A percentile compares a stretch with the other conserved stretches of the same genome.
Evolutionary conservation across 352 stramenopile genomes (phyloP).

Genomic region (Phytophthora macrochlamydospora): DNA sequence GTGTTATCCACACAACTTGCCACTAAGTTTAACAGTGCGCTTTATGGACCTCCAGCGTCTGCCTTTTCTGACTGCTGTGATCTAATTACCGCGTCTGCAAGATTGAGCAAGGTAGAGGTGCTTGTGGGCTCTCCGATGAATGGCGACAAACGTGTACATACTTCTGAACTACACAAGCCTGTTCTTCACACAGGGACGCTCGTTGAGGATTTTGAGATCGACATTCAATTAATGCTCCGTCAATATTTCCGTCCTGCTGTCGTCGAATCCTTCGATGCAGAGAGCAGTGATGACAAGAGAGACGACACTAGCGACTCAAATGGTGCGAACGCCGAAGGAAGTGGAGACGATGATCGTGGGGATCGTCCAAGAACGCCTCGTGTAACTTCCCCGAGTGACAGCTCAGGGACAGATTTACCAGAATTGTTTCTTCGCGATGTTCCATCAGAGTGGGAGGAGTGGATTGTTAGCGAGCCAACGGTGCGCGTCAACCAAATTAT

Average conservation of each 20-base stretch:
- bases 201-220: slow-evolving; percentile 55
- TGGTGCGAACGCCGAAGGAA: slow-evolving; percentile 9
- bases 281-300: slow-evolving; percentile 31
- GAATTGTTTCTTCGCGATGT: slow-evolving; percentile 38
- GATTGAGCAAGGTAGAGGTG: slow-evolving; percentile 44
- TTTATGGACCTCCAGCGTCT: slow-evolving; percentile 7
- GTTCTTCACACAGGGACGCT: slow-evolving; percentile 44
- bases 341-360: slow-evolving; percentile 10
- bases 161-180: slow-evolving; percentile 17
- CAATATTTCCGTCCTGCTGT: slow-evolving; percentile 34
- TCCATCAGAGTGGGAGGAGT: slow-evolving; percentile 51
- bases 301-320: slow-evolving; percentile 24
- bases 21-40: slow-evolving; percentile 31
- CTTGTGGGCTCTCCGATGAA: slow-evolving; percentile 32
- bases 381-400: slow-evolving; percentile 2
- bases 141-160: slow-evolving; percentile 5
- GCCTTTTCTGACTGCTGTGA: slow-evolving; percentile 18
- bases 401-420: slow-evolving; percentile 10
- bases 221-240: slow-evolving; percentile 24
- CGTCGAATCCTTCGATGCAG: slow-evolving; percentile 17
- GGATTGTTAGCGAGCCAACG: slow-evolving; percentile 46
- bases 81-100: slow-evolving; percentile 32
- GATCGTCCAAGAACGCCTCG: slow-evolving; percentile 9
- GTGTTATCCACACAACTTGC: slow-evolving; percentile 49
- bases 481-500: slow-evolving; percentile 56